These are phyloP conservation scores for Prunus mira DNA, from an alignment of 306 rosid species.

Conservation along the genomic window DNA sequence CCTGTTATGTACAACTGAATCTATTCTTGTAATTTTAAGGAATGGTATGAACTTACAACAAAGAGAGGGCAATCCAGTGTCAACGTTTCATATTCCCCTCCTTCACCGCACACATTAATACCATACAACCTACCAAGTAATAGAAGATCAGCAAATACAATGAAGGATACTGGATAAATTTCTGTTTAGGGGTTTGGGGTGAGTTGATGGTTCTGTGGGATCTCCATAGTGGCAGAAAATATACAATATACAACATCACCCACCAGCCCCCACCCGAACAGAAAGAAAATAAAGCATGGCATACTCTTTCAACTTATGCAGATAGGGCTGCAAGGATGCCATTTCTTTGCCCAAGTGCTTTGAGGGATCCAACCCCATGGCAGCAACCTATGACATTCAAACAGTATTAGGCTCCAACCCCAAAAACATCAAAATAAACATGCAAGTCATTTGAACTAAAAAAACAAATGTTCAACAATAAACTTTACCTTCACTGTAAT, in stretches of 20 bases:
- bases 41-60: constrained; percentile 48
- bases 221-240: not conserved
- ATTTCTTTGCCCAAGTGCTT: constrained; percentile 94
- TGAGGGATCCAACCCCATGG: constrained; percentile 89
- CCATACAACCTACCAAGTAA: constrained; percentile 66
- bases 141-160: not conserved
- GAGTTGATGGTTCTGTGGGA: not conserved
- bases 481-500: constrained; percentile 81
- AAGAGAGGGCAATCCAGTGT: constrained; percentile 96
- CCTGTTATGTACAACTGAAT: not conserved
- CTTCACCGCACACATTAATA: constrained; percentile 94
- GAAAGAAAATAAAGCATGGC: constrained; percentile 17
- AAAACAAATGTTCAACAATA: not conserved
- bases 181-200: not conserved
- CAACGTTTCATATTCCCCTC: constrained; percentile 95
- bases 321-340: constrained; percentile 59
- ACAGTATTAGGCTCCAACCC: constrained; percentile 23
- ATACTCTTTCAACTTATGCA: constrained; percentile 86
- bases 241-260: not conserved
- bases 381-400: constrained; percentile 74
- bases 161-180: not conserved
- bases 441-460: not conserved
- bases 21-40: not conserved
- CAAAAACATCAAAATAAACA: constrained; percentile 16
- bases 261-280: not conserved